A percentile compares a stretch with the other conserved stretches of the same genome.
phyloP scores from a whole-genome alignment of 768 basidiomycete genomes.

The Rhodotorula graminis region DNA sequence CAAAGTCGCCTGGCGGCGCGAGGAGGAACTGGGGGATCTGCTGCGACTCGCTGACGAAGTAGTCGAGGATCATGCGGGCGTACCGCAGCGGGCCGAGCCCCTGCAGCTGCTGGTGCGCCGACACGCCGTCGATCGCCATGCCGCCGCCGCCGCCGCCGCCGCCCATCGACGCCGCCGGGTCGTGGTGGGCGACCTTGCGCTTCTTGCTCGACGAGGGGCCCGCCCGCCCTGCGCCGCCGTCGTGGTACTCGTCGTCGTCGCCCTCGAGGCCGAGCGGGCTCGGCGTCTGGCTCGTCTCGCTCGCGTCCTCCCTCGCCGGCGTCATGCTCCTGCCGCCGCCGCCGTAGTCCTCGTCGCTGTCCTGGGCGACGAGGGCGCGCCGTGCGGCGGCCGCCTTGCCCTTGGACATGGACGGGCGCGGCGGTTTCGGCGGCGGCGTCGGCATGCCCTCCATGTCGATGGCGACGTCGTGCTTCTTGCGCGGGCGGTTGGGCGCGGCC shows the following conservation, averaged over 20 bases:
- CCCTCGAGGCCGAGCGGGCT: slow-evolving; percentile 60
- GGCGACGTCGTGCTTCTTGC: slow-evolving; percentile 38
- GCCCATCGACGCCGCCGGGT: background rate
- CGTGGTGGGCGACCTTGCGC: slow-evolving; percentile 24
- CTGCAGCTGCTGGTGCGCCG: slow-evolving; percentile 36
- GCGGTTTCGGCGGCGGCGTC: slow-evolving; percentile 3
- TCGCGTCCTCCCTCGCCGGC: slow-evolving; percentile 77
- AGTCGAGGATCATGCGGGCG: slow-evolving; percentile 92
- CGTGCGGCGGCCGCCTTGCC: slow-evolving; percentile 12
- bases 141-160: no score
- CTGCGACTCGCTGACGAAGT: slow-evolving; percentile 95
- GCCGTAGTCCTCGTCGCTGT: slow-evolving; percentile 1
- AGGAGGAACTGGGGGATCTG: slow-evolving; percentile 83
- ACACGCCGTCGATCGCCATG: background rate
- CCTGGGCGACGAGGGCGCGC: slow-evolving; percentile 15
- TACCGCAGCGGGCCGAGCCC: slow-evolving; percentile 54
- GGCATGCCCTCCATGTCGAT: slow-evolving; percentile 23
- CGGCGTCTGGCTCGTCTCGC: slow-evolving; percentile 87
- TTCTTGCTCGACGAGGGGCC: slow-evolving; percentile 20
- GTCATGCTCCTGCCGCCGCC: slow-evolving; percentile 70
- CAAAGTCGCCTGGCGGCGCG: slow-evolving; percentile 80
- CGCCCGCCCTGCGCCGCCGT: no score
- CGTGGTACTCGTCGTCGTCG: slow-evolving; percentile 14
- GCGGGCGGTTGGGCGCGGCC: slow-evolving; percentile 53
- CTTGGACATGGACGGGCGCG: slow-evolving; percentile 8